Evolutionary conservation across 495 filamentous ascomycete genomes (phyloP).

Genomic region (Neurospora sp.): DNA sequence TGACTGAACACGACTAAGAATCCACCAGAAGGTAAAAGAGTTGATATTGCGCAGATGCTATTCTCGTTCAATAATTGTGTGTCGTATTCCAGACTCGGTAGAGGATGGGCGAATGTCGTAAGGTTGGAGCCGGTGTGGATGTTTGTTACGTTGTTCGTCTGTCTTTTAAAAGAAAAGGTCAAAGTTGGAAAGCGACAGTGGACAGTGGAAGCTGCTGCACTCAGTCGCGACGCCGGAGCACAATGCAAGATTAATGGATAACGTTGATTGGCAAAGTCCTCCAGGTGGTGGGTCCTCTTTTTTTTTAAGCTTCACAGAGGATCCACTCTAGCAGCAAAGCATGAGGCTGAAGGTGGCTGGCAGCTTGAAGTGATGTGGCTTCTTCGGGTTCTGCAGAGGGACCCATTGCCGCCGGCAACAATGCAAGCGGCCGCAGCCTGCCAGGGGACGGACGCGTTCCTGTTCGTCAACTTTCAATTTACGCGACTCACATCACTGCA

Average conservation of each 20-base stretch:
- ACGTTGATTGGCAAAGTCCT: background rate
- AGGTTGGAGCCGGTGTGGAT: background rate
- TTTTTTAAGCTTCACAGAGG: background rate
- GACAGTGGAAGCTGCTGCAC: background rate
- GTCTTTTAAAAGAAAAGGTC: background rate
- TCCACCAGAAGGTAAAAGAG: background rate
- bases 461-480: constrained; percentile 10
- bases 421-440: background rate
- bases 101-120: background rate
- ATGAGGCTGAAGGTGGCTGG: background rate
- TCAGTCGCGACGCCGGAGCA: background rate
- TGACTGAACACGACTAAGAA: background rate
- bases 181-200: background rate
- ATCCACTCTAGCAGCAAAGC: background rate
- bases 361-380: background rate
- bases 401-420: background rate
- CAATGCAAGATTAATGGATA: background rate
- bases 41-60: background rate
- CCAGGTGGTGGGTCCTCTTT: background rate
- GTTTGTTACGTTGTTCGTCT: background rate
- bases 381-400: background rate
- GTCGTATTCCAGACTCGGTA: background rate
- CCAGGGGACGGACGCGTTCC: constrained; percentile 4
- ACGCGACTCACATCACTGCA: constrained; percentile 11
- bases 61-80: background rate